Percentiles rank a stretch among this genome's conserved stretches.
phyloP scores from a whole-genome alignment of 306 rosid species.

The Pterocarpus santalinus region DNA sequence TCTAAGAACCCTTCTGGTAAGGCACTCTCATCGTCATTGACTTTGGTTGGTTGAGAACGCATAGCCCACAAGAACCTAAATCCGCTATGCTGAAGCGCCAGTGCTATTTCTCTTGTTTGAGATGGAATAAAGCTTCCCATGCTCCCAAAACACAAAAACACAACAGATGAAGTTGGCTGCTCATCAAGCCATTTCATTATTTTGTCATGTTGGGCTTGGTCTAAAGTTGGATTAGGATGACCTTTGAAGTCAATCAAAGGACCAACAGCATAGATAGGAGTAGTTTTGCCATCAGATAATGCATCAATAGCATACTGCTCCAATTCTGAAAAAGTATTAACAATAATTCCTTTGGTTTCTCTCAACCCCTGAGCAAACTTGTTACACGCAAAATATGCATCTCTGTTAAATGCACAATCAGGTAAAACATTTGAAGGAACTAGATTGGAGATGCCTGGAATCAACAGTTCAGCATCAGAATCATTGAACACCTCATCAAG shows the following conservation, averaged over 20 bases:
- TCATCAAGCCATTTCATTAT: conserved; percentile 68
- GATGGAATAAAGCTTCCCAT: conserved; percentile 59
- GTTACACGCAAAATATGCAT: conserved; percentile 56
- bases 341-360: conserved; percentile 66
- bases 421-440: conserved; percentile 63
- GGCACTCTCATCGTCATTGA: conserved; percentile 21
- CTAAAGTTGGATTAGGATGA: conserved; percentile 44
- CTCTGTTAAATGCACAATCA: conserved; percentile 38
- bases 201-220: conserved; percentile 49
- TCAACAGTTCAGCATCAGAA: conserved; percentile 46
- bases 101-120: conserved; percentile 69
- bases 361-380: conserved; percentile 53
- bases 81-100: conserved; percentile 59
- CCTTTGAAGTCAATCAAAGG: conserved; percentile 59
- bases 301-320: conserved; percentile 54
- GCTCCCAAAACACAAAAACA: conserved; percentile 77
- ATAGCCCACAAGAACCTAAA: conserved; percentile 68
- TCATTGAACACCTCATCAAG: conserved; percentile 44
- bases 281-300: conserved; percentile 45
- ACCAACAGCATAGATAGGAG: conserved; percentile 69
- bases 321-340: conserved; percentile 59
- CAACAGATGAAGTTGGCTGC: conserved; percentile 59
- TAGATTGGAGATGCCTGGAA: conserved; percentile 56
- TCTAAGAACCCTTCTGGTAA: conserved; percentile 73
- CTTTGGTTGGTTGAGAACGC: conserved; percentile 42